A percentile compares a stretch with the other conserved stretches of the same genome.
phyloP scores from a whole-genome alignment of 768 basidiomycete species.

The Mrakia blollopis region DNA sequence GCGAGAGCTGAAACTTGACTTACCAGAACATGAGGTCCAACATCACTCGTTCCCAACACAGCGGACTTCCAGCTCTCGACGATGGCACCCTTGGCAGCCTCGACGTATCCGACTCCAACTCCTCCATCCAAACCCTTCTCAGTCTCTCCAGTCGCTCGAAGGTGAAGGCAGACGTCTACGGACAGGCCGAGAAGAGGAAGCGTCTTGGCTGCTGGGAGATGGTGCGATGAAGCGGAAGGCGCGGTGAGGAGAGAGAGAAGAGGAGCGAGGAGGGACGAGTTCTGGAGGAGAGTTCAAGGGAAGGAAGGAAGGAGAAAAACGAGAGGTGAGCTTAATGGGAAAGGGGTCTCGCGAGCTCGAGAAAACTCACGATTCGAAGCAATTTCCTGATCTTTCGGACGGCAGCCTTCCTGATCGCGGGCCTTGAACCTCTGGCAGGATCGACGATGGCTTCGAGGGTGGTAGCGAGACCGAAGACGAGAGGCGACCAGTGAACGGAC shows the following conservation, averaged over 20 bases:
- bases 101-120: slow-evolving; percentile 48
- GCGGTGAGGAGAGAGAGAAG: slow-evolving; percentile 57
- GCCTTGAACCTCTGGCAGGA: slow-evolving; percentile 54
- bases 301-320: background rate
- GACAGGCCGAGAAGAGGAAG: slow-evolving; percentile 62
- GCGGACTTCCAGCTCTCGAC: slow-evolving; percentile 48
- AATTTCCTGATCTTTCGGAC: slow-evolving; percentile 61
- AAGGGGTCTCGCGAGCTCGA: slow-evolving; percentile 7
- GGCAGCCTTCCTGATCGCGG: slow-evolving; percentile 58
- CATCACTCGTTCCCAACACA: slow-evolving; percentile 55
- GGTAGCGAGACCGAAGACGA: slow-evolving; percentile 57
- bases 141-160: slow-evolving; percentile 43
- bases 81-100: slow-evolving; percentile 49
- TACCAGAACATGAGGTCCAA: slow-evolving; percentile 58
- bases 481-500: slow-evolving; percentile 50
- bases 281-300: background rate
- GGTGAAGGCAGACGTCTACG: slow-evolving; percentile 63
- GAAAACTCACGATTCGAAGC: slow-evolving; percentile 55
- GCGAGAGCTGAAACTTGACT: slow-evolving; percentile 23
- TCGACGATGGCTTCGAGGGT: slow-evolving; percentile 59
- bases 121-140: slow-evolving; percentile 48
- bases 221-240: slow-evolving; percentile 45
- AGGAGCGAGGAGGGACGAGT: slow-evolving; percentile 33
- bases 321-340: background rate
- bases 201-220: slow-evolving; percentile 47